phyloP scores from a whole-genome alignment of 1,139 yeast genomes.

The Hemisphaericaspora subhashii region DNA sequence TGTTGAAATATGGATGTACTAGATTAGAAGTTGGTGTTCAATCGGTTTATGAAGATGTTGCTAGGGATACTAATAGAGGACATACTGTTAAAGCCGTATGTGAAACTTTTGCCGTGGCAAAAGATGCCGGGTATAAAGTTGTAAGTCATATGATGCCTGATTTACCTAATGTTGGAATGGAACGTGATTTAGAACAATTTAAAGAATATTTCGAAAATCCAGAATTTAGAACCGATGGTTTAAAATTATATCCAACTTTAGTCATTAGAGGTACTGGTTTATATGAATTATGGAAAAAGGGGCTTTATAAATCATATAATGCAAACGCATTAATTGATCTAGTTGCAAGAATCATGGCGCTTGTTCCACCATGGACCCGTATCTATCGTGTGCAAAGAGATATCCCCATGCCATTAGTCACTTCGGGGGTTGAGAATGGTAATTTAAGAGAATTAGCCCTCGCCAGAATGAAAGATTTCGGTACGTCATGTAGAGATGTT shows the following conservation, averaged over 20 bases:
- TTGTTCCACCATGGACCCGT: constrained; percentile 99
- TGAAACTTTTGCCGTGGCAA: constrained; percentile 92
- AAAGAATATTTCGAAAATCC: constrained; percentile 97
- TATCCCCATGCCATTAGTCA: constrained; percentile 98
- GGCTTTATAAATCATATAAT: constrained; percentile 89
- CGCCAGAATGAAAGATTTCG: constrained; percentile 97
- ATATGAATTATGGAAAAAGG: constrained; percentile 96
- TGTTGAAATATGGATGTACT: constrained; percentile 96
- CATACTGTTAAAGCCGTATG: constrained; percentile 96
- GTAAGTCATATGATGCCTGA: constrained; percentile 99
- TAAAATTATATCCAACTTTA: constrained; percentile 91
- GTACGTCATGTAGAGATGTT: constrained; percentile 95
- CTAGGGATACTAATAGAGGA: constrained; percentile 97
- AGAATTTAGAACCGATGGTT: constrained; percentile 94
- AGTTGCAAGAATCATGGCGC: constrained; percentile 91
- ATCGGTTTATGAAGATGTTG: constrained; percentile 96
- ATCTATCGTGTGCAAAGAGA: constrained; percentile 98
- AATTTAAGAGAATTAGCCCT: constrained; percentile 91
- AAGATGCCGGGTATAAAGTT: constrained; percentile 97
- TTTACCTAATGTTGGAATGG: constrained; percentile 98
- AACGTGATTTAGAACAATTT: constrained; percentile 93
- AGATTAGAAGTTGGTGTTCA: constrained; percentile 97
- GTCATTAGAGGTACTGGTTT: constrained; percentile 98
- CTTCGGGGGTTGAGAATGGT: constrained; percentile 98
- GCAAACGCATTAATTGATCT: constrained; percentile 92